phyloP scores from a whole-genome alignment of 306 rosid genomes.

The Malus orientalis region DNA sequence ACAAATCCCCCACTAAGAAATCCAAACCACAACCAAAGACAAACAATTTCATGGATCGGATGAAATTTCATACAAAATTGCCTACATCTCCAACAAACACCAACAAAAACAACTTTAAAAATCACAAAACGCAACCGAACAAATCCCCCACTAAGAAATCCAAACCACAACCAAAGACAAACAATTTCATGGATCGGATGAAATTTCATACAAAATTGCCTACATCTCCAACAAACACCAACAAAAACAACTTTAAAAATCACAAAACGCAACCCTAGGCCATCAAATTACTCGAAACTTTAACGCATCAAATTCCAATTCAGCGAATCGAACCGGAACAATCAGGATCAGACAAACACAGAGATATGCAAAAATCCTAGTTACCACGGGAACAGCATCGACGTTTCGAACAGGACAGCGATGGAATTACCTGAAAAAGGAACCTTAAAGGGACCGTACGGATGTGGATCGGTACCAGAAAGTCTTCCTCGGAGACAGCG shows the following conservation, averaged over 20 bases:
- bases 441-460: not conserved
- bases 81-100: not conserved
- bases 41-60: not conserved
- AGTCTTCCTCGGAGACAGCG: not conserved
- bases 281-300: not conserved
- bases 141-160: not conserved
- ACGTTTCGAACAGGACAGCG: not conserved
- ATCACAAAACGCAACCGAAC: not conserved
- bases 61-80: not conserved
- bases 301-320: not conserved
- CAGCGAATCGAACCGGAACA: not conserved
- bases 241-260: not conserved
- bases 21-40: not conserved
- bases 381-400: not conserved
- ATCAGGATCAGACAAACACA: not conserved
- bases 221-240: not conserved
- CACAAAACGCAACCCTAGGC: not conserved
- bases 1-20: not conserved
- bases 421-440: constrained; percentile 8
- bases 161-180: not conserved
- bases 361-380: not conserved
- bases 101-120: not conserved
- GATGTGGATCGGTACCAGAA: not conserved
- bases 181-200: not conserved
- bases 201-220: not conserved